phyloP scores from a whole-genome alignment of 2,329 filamentous ascomycete species.

The Calonectria pteridis region DNA sequence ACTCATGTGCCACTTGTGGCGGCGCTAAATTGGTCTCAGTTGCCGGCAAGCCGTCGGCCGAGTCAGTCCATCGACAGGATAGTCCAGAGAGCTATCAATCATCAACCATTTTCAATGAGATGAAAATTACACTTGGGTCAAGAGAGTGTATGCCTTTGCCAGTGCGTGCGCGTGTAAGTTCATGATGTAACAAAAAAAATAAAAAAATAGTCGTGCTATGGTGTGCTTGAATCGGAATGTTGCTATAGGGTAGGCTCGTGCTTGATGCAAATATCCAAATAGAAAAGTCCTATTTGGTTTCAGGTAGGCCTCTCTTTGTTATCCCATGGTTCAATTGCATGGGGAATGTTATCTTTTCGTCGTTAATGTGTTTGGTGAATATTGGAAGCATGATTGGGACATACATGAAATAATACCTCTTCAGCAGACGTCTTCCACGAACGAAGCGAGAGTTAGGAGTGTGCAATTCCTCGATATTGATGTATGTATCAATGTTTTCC shows the following conservation, averaged over 20 bases:
- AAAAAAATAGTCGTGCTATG: not conserved
- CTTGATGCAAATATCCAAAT: not conserved
- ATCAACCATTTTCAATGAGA: not conserved
- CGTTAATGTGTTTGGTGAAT: not conserved
- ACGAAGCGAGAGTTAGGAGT: no score
- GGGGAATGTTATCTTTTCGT: not conserved
- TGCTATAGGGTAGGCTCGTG: not conserved
- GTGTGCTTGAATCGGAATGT: not conserved
- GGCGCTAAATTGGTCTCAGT: not conserved
- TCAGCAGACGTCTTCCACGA: no score
- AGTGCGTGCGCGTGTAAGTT: no score
- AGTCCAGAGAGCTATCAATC: not conserved
- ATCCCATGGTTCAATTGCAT: not conserved
- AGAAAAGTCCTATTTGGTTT: not conserved
- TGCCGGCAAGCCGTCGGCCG: not conserved
- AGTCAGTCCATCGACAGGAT: not conserved
- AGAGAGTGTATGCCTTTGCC: not conserved
- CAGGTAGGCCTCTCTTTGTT: not conserved
- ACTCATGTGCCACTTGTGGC: not conserved
- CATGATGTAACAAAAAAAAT: not conserved
- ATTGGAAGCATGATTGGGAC: not conserved
- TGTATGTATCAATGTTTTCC: no score
- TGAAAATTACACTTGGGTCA: not conserved
- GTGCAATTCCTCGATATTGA: not conserved
- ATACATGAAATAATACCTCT: no score